These are phyloP conservation scores for Dryas alaskensis DNA, from an alignment of 306 rosid genomes.

Conservation along the genomic window DNA sequence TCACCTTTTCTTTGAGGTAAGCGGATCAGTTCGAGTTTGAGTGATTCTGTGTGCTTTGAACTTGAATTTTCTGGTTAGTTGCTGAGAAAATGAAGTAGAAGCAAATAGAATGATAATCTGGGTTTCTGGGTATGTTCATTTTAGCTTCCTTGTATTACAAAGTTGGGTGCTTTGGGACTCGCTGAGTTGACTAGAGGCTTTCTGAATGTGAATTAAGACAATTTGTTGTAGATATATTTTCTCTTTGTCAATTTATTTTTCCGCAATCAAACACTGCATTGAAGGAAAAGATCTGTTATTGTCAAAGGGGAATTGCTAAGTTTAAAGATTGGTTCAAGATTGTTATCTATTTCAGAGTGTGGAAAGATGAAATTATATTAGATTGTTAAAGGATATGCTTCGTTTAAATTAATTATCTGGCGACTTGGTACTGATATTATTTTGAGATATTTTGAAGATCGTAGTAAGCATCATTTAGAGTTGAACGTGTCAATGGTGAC, in stretches of 20 bases:
- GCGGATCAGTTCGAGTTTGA: constrained; percentile 39
- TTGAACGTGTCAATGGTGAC: constrained; percentile 42
- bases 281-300: constrained; percentile 22
- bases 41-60: constrained; percentile 11
- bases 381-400: constrained; percentile 8
- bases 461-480: constrained; percentile 26
- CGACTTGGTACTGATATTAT: constrained; percentile 20
- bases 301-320: constrained; percentile 10
- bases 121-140: constrained; percentile 16
- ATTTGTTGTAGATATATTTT: background rate
- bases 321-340: constrained; percentile 23
- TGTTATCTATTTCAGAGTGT: constrained; percentile 9
- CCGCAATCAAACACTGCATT: background rate
- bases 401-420: constrained; percentile 23
- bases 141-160: background rate
- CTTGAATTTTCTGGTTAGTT: constrained; percentile 20
- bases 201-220: background rate
- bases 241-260: constrained; percentile 3
- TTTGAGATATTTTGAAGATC: constrained; percentile 32
- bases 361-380: background rate
- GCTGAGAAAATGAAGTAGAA: constrained; percentile 9
- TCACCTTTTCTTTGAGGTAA: constrained; percentile 39
- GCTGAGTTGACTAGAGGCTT: constrained; percentile 18
- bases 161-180: constrained; percentile 1
- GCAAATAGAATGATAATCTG: background rate